Percentiles rank a stretch among this genome's conserved stretches.
Conservation (phyloP, 768 basidiomycete genomes). For the Imleria badia region DNA sequence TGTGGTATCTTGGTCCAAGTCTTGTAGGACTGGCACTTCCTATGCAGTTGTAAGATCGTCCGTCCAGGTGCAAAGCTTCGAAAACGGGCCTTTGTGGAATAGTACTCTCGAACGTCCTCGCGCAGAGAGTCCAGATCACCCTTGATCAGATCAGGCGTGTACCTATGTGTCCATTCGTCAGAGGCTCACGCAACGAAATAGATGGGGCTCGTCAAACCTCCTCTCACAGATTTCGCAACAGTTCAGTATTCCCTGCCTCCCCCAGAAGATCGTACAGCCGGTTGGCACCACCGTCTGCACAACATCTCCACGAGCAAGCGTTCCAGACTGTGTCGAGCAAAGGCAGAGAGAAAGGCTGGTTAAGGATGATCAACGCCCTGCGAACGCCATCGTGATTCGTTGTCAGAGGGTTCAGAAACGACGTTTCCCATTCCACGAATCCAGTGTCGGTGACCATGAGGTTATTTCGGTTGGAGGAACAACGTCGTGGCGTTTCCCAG, state of each 20-base stretch:
- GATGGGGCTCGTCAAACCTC: neutral
- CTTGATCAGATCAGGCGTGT: constrained; percentile 82
- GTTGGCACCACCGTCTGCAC: constrained; percentile 91
- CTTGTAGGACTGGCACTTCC: constrained; percentile 68
- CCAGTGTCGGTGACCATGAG: constrained; percentile 3
- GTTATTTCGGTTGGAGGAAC: neutral
- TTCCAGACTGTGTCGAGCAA: constrained; percentile 66
- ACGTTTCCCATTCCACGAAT: constrained; percentile 23
- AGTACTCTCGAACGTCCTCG: constrained; percentile 69
- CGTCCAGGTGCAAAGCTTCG: neutral
- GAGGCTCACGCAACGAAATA: neutral
- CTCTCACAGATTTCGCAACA: constrained; percentile 17
- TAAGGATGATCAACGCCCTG: constrained; percentile 80
- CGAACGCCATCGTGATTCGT: neutral
- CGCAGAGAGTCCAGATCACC: constrained; percentile 93
- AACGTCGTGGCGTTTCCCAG: neutral
- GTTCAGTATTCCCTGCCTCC: constrained; percentile 2
- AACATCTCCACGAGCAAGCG: constrained; percentile 52
- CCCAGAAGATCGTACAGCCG: constrained; percentile 61
- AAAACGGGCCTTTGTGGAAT: constrained; percentile 52
- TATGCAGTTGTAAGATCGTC: constrained; percentile 27
- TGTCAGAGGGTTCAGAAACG: constrained; percentile 24
- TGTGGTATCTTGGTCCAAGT: constrained; percentile 79
- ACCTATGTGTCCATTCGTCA: constrained; percentile 41
- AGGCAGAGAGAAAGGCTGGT: constrained; percentile 74